Base-by-base conservation (phyloP, 2,329 filamentous ascomycete species). In the Aspergillus melleus region DNA sequence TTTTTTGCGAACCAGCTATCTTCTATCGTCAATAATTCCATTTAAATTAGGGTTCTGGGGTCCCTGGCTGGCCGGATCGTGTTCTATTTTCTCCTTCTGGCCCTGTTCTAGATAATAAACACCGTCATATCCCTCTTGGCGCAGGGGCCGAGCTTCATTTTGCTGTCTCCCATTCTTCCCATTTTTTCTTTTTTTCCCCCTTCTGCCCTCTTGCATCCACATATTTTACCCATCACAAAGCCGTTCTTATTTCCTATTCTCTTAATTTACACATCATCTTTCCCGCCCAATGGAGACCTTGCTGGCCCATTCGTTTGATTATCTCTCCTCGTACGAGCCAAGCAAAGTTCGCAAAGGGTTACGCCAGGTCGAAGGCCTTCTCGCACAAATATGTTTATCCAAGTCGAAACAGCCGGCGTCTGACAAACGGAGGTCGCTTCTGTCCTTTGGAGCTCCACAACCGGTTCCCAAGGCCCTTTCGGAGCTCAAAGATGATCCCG, bases 371-470 rank as follows among this genome's bases (percentile, higher is more conserved):
- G 94, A 98, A 79, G 92, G 92, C 32, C 85, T 98, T 50, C 85
- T 98, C 54, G 94, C 94, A 22, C 93, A 96, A 77, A 96, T 98
- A 79, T 97, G 94, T 78, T 87, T 98, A 46, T 90, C 90, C 20
- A 76, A 75, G 62, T 72, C 77, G 46, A 75, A 76, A 63, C 70
- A 72, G 29, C 65, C 76, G 14, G 64, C 70, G 56, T 68, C 70
- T 57, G 79, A 80, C 60, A 76, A 76, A 63, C 75, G 79, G 55
- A 72, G 74, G 58, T 81, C 80, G 3, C 73, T 77, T 61, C 65
- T 79, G 50, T 68, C 75, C 4, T 70, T 75, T 39, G 76, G 74
- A 29, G 68, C 75, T 55, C 67, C 75, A 56, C 76, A 79, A 52
- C 77, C 79, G 10, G 75, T 77, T 30, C 79, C 80, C 55, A 92